Base-by-base conservation (phyloP, 257 asterid species). In the Galeopsis tetrahit region DNA sequence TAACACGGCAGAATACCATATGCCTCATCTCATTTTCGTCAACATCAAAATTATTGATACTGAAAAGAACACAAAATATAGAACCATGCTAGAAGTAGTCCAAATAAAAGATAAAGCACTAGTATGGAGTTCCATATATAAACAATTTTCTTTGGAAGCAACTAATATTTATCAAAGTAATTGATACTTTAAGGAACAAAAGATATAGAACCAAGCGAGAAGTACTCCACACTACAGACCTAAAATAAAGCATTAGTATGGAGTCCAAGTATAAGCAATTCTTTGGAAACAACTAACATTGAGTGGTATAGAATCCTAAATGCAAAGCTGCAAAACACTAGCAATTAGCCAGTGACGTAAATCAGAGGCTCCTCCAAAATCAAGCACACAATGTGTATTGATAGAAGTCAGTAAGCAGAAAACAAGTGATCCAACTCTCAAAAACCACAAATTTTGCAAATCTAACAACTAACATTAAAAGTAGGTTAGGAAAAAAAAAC, bases 21-120 rank as follows among this genome's bases (percentile, higher is more conserved):
- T 90, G 84, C 3, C 87, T 86, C 60, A 85, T 64, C 33, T 84
- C 96, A 74, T 90, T 89, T 86, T 93, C 97, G 86, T 93, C 97
- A 90, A 83, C 86, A 87, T 93, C 98, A 81, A 82, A 82, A 75
- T 67, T 75, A 67, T 71, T 76, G 74, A 77, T 82, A 87, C 98
- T 93, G 92, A 75, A 72, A 84, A 74, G 72, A 69, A 72, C 44
- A 72, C 38, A 77, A 53, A 75, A 76, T 71, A 76, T 76, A 53
- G 79, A 48, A 68, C 72, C 55, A 53, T 15, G 52, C 69, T 2
- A 31, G 43, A 36, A 59, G 69, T 11, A 49, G 44, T 49, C 66
- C 73, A 48, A 43, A 49, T n/a, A 17, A 78, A 75, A 68, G 52
- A 64, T n/a, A 70, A 33, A 13, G 63, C 49, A 78, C 63, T 59